Conservation (phyloP, 768 basidiomycete genomes). For the Astraeus odoratus region DNA sequence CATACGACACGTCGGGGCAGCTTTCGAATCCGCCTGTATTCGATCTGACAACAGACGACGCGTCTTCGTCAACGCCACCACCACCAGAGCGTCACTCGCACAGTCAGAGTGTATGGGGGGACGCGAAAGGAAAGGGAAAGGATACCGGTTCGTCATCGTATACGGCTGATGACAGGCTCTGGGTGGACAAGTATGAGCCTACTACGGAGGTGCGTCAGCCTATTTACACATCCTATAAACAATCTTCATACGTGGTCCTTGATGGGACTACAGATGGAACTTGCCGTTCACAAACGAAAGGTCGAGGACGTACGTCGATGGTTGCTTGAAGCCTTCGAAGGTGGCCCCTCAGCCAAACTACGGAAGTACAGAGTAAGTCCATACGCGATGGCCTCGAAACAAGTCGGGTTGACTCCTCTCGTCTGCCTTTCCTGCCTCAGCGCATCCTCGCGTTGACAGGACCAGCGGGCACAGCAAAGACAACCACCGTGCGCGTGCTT, state of each 20-base stretch:
- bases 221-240: slow-evolving; percentile 2
- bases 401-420: not conserved
- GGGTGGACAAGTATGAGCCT: slow-evolving; percentile 64
- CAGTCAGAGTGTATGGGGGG: slow-evolving; percentile 1
- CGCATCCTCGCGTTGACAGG: slow-evolving; percentile 82
- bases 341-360: slow-evolving; percentile 55
- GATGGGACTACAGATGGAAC: slow-evolving; percentile 43
- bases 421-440: slow-evolving; percentile 31
- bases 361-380: slow-evolving; percentile 66
- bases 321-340: slow-evolving; percentile 66
- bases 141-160: not conserved
- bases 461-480: slow-evolving; percentile 88
- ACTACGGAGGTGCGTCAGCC: slow-evolving; percentile 40
- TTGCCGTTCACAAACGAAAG: slow-evolving; percentile 77
- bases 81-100: slow-evolving; percentile 4
- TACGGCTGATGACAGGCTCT: slow-evolving; percentile 36
- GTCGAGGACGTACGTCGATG: slow-evolving; percentile 72
- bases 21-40: slow-evolving; percentile 13
- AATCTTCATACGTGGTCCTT: not conserved
- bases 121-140: slow-evolving; percentile 22
- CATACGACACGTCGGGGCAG: not conserved
- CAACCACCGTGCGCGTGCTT: slow-evolving; percentile 73
- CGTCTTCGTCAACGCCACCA: not conserved
- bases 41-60: slow-evolving; percentile 15
- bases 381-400: not conserved